phyloP scores from a whole-genome alignment of 305 asterid species.

The Coffea humblotiana region DNA sequence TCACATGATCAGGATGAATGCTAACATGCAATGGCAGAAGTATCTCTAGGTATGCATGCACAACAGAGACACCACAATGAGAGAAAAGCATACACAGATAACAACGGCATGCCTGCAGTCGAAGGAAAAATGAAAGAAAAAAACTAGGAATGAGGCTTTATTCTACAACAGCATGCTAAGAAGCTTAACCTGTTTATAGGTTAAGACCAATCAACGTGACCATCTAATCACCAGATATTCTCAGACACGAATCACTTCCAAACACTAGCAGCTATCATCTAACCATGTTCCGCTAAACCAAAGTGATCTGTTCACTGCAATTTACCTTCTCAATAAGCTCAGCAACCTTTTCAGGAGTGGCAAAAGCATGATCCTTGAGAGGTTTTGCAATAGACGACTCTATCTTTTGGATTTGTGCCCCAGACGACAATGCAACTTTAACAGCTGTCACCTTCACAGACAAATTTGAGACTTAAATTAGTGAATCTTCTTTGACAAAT shows the following conservation, averaged over 20 bases:
- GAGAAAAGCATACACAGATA: not conserved
- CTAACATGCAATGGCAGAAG: not conserved
- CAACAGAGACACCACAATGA: not conserved
- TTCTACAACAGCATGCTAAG: not conserved
- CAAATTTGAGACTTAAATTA: not conserved
- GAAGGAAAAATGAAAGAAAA: not conserved
- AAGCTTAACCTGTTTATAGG: not conserved
- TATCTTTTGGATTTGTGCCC: constrained; percentile 54
- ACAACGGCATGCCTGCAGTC: not conserved
- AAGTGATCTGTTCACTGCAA: constrained; percentile 2
- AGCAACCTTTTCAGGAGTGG: constrained; percentile 87
- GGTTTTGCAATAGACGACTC: constrained; percentile 73
- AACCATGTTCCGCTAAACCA: not conserved
- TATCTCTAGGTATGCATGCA: not conserved
- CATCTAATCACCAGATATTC: not conserved
- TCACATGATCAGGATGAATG: not conserved
- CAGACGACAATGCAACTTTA: constrained; percentile 75
- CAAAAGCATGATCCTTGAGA: constrained; percentile 93
- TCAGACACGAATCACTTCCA: not conserved
- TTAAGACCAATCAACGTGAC: not conserved
- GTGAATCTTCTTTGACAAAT: not conserved
- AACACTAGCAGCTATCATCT: not conserved
- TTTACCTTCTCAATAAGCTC: constrained; percentile 90
- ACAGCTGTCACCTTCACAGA: constrained; percentile 87
- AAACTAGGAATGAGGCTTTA: not conserved